Evolutionary conservation across 441 rosid genomes (phyloP).

Genomic region (Erodium chrysanthum): DNA sequence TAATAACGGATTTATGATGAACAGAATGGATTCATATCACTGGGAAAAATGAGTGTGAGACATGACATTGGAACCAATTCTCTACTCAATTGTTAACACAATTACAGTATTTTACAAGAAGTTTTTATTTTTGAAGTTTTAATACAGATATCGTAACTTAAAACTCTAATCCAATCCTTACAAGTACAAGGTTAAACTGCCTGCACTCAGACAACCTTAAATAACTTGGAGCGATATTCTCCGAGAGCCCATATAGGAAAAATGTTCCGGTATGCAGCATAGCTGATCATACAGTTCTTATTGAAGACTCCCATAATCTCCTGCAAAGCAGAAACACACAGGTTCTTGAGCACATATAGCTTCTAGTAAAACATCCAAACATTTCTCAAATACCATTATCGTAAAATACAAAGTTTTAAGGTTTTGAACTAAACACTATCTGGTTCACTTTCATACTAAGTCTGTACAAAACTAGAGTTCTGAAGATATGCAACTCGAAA

Average conservation of each 20-base stretch:
- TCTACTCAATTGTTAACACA: no score
- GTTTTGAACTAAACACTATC: background rate
- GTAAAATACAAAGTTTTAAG: background rate
- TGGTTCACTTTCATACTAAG: background rate
- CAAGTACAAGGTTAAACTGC: background rate
- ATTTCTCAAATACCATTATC: background rate
- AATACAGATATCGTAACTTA: no score
- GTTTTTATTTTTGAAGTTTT: no score
- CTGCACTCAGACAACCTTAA: background rate
- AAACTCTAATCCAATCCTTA: background rate
- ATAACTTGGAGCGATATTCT: constrained; percentile 13
- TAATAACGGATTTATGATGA: no score
- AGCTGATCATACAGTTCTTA: constrained; percentile 22
- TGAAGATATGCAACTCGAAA: background rate
- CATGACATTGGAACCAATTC: no score
- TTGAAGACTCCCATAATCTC: constrained; percentile 22
- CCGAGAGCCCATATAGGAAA: constrained; percentile 27
- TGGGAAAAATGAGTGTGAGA: no score
- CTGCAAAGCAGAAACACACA: constrained; percentile 2
- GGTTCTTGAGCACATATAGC: no score
- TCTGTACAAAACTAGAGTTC: background rate
- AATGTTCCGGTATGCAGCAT: constrained; percentile 20
- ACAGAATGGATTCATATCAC: no score
- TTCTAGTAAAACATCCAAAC: background rate
- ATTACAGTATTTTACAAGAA: no score